Conservation (phyloP, 2,329 filamentous ascomycete genomes). For the Sclerotinia nivalis region DNA sequence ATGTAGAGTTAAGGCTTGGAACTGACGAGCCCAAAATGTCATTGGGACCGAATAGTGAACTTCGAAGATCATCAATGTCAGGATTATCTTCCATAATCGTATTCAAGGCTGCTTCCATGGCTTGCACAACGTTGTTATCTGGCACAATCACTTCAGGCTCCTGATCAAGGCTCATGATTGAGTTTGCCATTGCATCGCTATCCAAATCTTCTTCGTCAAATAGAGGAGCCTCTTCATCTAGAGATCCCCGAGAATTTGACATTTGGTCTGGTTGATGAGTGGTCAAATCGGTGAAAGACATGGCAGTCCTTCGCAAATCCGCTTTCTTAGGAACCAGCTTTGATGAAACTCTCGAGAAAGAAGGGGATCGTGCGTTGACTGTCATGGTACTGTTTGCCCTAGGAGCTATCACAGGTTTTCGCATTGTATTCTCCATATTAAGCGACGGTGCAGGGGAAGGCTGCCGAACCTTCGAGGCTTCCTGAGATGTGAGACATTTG, state of each 20-base stretch:
- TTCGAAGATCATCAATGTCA: conserved; percentile 62
- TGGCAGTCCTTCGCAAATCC: conserved; percentile 59
- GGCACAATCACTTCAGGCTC: conserved; percentile 61
- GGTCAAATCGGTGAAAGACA: conserved; percentile 61
- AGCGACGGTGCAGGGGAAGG: conserved; percentile 30
- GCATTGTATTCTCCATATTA: conserved; percentile 43
- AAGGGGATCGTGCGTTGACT: conserved; percentile 45
- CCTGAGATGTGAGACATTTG: conserved; percentile 90
- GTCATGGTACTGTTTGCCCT: conserved; percentile 39
- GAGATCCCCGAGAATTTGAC: conserved; percentile 58
- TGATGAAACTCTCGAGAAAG: conserved; percentile 50
- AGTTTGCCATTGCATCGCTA: conserved; percentile 67
- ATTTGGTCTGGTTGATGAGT: conserved; percentile 44
- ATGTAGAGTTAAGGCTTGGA: conserved; percentile 52
- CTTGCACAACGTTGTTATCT: conserved; percentile 81
- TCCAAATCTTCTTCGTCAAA: conserved; percentile 85
- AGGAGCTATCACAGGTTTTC: conserved; percentile 30
- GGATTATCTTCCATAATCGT: conserved; percentile 86
- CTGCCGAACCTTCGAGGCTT: conserved; percentile 52
- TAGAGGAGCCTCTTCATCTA: conserved; percentile 66
- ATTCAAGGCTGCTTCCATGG: conserved; percentile 88
- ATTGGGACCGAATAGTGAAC: conserved; percentile 65
- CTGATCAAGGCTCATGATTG: conserved; percentile 76
- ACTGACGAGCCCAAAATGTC: conserved; percentile 44
- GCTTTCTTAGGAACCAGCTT: conserved; percentile 47